Base-by-base conservation (phyloP, 1,284 basidiomycete genomes). In the Ganoderma meredithae region DNA sequence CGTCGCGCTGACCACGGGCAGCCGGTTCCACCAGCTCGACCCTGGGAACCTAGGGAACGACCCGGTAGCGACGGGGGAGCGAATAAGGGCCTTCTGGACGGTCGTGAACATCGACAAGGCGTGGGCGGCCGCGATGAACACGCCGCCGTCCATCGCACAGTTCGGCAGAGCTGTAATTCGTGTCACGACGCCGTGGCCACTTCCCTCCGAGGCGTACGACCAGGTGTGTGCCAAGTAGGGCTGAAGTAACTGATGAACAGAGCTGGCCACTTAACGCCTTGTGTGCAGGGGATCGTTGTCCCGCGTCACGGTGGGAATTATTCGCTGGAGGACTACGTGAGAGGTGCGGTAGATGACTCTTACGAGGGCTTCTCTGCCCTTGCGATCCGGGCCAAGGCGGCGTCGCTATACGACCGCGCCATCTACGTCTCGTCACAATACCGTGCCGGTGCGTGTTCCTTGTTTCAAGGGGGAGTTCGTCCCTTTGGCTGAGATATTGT, bases 51-150 rank as follows among this genome's bases (percentile, higher is more conserved):
- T 70, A 25, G 63, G 61, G 2, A 77, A 52, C 12, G 69, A 70
- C 53, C 47, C 69, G 15, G 71, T 81, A 6, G 78, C 83, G 60
- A 80, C 83, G 58, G 79, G 77, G 13, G 83, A 85, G 72, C 76
- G 80, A 9, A 80, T 84, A 49, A 74, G 80, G 60, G 82, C 81
- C 0, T 85, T 84, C 70, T 86, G 85, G 85, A 78, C 79, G 9
- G 80, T 81, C 0, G 76, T 81, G n/a, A 76, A 76, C 10, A 68
- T 84, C 27, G 83, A 83, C 72, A 81, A 81, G 61, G 79, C 76
- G 41, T 83, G 83, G 80, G 72, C 79, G 4, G 76, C 79, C 5
- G 80, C 78, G 4, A 76, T 81, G 60, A 81, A 79, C 27, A 72
- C 79, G 0, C 79, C 81, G 0, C 74, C 79, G 27, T 74, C 75